Conservation (phyloP, 345 rosid genomes). For the Limnanthes douglasii region DNA sequence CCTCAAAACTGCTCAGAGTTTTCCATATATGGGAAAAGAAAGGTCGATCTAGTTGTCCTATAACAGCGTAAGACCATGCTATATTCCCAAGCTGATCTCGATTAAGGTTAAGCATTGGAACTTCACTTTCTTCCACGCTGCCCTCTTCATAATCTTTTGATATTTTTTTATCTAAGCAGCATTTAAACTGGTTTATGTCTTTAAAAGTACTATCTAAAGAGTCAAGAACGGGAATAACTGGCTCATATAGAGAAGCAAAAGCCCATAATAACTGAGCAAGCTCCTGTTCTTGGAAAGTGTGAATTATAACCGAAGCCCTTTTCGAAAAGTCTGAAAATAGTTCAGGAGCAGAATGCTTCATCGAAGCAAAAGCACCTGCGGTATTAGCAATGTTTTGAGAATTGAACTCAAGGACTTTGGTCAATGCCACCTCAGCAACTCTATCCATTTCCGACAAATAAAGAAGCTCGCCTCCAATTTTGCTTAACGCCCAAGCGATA, state of each 20-base stretch:
- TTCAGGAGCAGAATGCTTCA: slow-evolving; percentile 68
- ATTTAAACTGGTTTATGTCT: slow-evolving; percentile 26
- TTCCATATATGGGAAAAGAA: slow-evolving; percentile 70
- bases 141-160: slow-evolving; percentile 6
- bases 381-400: slow-evolving; percentile 86
- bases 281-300: slow-evolving; percentile 62
- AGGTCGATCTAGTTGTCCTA: slow-evolving; percentile 43
- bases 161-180: slow-evolving; percentile 18
- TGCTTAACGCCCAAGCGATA: slow-evolving; percentile 82
- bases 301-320: slow-evolving; percentile 39
- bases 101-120: slow-evolving; percentile 40
- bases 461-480: slow-evolving; percentile 79
- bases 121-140: slow-evolving; percentile 14
- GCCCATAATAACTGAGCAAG: slow-evolving; percentile 89
- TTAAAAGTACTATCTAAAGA: slow-evolving; percentile 53
- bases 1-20: slow-evolving; percentile 35
- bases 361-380: slow-evolving; percentile 86
- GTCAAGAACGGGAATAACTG: slow-evolving; percentile 52
- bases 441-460: slow-evolving; percentile 95
- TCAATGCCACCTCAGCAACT: slow-evolving; percentile 75
- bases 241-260: slow-evolving; percentile 66
- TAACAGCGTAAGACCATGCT: slow-evolving; percentile 97
- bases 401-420: slow-evolving; percentile 57
- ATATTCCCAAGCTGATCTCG: slow-evolving; percentile 83
- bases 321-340: slow-evolving; percentile 52